Evolutionary conservation across 2,329 filamentous ascomycete genomes (phyloP), one percentile per base, ranked within the genome.

Genomic region (Pseudocercospora cruenta): DNA sequence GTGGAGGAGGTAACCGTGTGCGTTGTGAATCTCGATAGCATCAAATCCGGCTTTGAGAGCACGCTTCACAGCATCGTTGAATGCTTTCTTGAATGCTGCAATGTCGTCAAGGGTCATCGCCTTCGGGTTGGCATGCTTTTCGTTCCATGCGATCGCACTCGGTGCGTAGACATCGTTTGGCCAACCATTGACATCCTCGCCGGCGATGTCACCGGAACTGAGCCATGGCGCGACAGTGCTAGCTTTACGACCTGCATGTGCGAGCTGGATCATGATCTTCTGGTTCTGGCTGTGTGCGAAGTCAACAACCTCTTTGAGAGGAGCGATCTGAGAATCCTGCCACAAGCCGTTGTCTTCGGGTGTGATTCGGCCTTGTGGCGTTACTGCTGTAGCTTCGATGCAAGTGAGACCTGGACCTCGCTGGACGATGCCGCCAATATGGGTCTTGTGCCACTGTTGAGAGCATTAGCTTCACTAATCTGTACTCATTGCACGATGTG

Each of bases 291-390:
- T 88, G 81, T 96, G 93, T 2, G 90, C 87, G 69, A 93, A 96
- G 67, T 96, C 91, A 39, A 89, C 87, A 54, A 94, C 85, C 66
- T 86, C 85, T 75, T 85, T 86, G 65, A 96, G 80, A 0, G 89
- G 88, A 69, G 85, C 89, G 67, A 94, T 90, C 78, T 97, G 94
- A 36, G 85, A 88, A 77, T 97, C 94, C 68, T 90, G 84, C 94
- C 93, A 97, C 7, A 97, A 80, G 0, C 94, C 93, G 12, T 82
- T 80, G 76, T 94, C 91, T 77, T 94, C 84, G 1, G 93, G 92
- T 0, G 91, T 91, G 81, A 96, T 96, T 63, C 94, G 87, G 28
- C 93, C 93, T 71, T 94, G 88, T 5, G 91, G 80, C 9, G 87
- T 83, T 0, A 96, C 91, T 33, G 88, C 83, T 0, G 91, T 93